Base-by-base conservation (phyloP, 371 early-diverging fungal genomes). In the Mucor racemosus region DNA sequence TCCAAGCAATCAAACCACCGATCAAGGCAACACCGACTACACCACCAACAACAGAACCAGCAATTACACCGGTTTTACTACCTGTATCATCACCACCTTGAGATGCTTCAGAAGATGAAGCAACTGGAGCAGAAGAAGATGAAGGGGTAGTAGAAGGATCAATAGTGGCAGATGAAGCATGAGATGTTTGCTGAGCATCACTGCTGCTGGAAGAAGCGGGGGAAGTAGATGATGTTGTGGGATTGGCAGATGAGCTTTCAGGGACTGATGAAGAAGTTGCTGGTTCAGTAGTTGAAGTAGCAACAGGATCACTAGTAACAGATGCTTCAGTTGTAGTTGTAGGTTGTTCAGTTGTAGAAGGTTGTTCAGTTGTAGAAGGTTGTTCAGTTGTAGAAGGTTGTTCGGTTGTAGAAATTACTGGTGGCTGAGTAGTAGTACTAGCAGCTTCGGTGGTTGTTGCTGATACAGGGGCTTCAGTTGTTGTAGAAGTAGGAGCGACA, bases 11-110 rank as follows among this genome's bases (percentile, higher is more conserved):
- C 5, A 68, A 10, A 62, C 73, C 73, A 19, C 58, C 73, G 57
- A 68, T 65, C 10, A 62, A 8, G 17, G 73, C 73, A 53, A 72
- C 6, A 46, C 62, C 73, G 38, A 66, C 77, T 66, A 80, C 64
- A 39, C 76, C 74, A 48, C 77, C 77, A n/a, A 80, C 77, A 8
- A 75, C 77, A 33, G 76, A 64, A 48, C 77, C 80, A 19, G 69
- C 77, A 68, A 80, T 80, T n/a, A 62, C 48, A 34, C 71, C 77
- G 14, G 73, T 68, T 10, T 65, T 69, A 42, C 55, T 69, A 14
- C 17, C 26, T 15, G 42, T n/a, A 42, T 17, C 35, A 40, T 57
- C 21, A 36, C 14, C 36, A 34, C 31, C 35, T 41, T 14, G 0
- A 10, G 67, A 35, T 21, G 39, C 14, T 39, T 21, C 41, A 33